A percentile compares a stretch with the other conserved stretches of the same genome.
These are phyloP conservation scores for Yamadazyma atlantica DNA, from an alignment of 1,139 yeast genomes.

Conservation along the genomic window DNA sequence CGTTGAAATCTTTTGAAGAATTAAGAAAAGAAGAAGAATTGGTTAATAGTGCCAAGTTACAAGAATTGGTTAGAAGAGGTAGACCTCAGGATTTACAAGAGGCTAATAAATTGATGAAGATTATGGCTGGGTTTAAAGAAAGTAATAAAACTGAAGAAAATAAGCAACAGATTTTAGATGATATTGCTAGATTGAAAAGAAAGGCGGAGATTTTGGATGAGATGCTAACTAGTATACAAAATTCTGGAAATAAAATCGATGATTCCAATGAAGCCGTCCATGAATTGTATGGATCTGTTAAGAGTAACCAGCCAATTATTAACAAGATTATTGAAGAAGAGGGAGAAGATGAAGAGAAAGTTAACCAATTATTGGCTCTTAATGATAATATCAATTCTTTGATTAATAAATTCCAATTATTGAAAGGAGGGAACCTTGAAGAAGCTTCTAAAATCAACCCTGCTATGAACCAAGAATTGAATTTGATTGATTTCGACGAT, in stretches of 20 bases:
- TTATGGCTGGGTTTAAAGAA: conserved; percentile 96
- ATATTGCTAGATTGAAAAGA: conserved; percentile 78
- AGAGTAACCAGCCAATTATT: conserved; percentile 84
- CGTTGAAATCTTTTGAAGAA: conserved; percentile 84
- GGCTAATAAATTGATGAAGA: conserved; percentile 94
- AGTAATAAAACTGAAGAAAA: conserved; percentile 64
- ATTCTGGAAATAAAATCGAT: conserved; percentile 46
- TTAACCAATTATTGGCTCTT: conserved; percentile 62
- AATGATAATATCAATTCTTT: conserved; percentile 78
- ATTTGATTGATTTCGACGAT: conserved; percentile 80
- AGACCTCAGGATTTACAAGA: conserved; percentile 94
- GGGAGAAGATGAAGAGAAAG: conserved; percentile 57
- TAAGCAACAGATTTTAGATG: conserved; percentile 78
- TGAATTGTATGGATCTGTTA: conserved; percentile 77
- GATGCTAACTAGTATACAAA: conserved; percentile 66
- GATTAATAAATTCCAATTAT: conserved; percentile 62
- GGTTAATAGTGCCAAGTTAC: conserved; percentile 93
- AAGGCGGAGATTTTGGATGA: conserved; percentile 90
- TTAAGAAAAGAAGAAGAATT: conserved; percentile 88
- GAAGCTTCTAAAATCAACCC: conserved; percentile 60
- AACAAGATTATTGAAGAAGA: conserved; percentile 81
- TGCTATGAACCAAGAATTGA: conserved; percentile 43
- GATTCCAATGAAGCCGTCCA: conserved; percentile 67
- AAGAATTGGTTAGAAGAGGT: conserved; percentile 92
- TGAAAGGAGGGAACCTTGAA: conserved; percentile 63